phyloP scores from a whole-genome alignment of 345 rosid species.

The Physaria fendleri region DNA sequence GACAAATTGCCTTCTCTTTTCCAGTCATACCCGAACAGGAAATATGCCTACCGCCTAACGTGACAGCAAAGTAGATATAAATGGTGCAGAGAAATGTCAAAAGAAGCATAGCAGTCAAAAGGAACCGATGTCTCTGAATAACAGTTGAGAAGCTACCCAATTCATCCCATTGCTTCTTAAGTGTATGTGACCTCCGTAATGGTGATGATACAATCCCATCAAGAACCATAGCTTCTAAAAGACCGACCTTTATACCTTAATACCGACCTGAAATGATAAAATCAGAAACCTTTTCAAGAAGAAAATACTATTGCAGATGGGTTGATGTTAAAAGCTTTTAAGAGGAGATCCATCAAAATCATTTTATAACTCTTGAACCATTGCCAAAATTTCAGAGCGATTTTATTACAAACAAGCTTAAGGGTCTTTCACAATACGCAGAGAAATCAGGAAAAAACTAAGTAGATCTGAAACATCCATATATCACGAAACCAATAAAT shows the following conservation, averaged over 20 bases:
- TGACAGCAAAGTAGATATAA: constrained; percentile 90
- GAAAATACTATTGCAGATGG: not conserved
- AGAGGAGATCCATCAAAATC: not conserved
- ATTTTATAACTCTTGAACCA: no score
- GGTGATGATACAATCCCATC: constrained; percentile 71
- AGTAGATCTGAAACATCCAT: not conserved
- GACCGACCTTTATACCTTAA: not conserved
- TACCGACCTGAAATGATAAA: constrained; percentile 19
- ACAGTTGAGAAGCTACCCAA: constrained; percentile 75
- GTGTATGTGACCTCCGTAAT: constrained; percentile 57
- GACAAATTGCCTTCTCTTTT: constrained; percentile 48
- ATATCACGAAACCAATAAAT: not conserved
- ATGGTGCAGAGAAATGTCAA: constrained; percentile 75
- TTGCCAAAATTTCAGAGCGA: not conserved
- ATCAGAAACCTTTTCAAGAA: not conserved
- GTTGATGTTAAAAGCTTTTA: not conserved
- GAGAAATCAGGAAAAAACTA: not conserved
- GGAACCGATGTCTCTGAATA: constrained; percentile 70
- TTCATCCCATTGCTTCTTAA: constrained; percentile 69
- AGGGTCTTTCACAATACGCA: not conserved
- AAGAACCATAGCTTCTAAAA: constrained; percentile 49
- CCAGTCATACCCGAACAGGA: constrained; percentile 71
- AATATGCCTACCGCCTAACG: constrained; percentile 49
- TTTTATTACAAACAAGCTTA: not conserved
- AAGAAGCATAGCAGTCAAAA: constrained; percentile 68